Conservation (phyloP, 2,329 filamentous ascomycete species). For the Scopulariopsis brevicaulis region DNA sequence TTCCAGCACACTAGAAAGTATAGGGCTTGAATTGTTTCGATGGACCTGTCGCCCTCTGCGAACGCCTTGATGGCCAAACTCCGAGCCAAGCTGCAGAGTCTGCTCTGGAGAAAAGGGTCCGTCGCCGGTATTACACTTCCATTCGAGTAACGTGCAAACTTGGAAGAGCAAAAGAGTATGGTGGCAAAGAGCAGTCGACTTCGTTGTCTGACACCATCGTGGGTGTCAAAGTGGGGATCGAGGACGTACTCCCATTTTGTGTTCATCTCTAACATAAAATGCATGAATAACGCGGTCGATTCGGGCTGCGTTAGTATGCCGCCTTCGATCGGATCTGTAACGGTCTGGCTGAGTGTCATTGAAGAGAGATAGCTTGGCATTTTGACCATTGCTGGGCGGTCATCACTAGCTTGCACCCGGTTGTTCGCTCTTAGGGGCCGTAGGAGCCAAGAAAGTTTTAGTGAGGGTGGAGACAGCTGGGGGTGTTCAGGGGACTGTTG, state of each 20-base stretch:
- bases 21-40: constrained; percentile 10
- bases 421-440: not conserved
- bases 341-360: not conserved
- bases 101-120: not conserved
- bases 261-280: not conserved
- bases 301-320: not conserved
- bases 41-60: constrained; percentile 8
- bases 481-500: not conserved
- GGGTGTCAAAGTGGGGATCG: not conserved
- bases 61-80: constrained; percentile 7
- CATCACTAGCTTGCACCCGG: not conserved
- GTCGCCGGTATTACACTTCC: not conserved
- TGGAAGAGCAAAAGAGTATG: not conserved
- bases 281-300: not conserved
- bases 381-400: not conserved
- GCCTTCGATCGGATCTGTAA: not conserved
- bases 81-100: constrained; percentile 5
- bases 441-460: not conserved
- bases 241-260: not conserved
- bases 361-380: not conserved
- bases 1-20: constrained; percentile 10
- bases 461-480: not conserved
- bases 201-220: not conserved
- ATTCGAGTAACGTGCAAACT: not conserved
- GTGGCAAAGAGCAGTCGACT: not conserved